Conservation (phyloP, 495 filamentous ascomycete genomes). For the Neurospora sp. region DNA sequence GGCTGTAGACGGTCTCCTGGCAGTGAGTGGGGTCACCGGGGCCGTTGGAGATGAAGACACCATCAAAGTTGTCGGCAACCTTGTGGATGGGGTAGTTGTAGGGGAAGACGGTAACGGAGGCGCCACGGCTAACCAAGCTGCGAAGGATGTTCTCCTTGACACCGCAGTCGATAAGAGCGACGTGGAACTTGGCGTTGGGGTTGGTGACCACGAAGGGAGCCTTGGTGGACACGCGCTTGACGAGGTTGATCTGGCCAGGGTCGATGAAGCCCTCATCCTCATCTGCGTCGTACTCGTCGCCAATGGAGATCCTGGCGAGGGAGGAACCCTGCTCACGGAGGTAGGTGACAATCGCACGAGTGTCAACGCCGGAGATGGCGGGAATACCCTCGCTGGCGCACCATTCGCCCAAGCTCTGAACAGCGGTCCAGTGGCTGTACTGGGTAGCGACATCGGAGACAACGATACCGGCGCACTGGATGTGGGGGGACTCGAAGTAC, state of each 20-base stretch:
- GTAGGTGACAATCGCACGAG: conserved; percentile 88
- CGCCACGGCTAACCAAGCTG: conserved; percentile 77
- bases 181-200: conserved; percentile 67
- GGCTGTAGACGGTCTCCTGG: conserved; percentile 82
- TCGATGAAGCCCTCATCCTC: conserved; percentile 95
- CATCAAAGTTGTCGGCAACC: conserved; percentile 93
- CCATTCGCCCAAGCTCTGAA: conserved; percentile 87
- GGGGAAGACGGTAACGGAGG: conserved; percentile 84
- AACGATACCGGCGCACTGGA: conserved; percentile 91
- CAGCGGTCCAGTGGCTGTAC: conserved; percentile 98
- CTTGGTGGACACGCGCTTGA: conserved; percentile 93
- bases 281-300: conserved; percentile 96
- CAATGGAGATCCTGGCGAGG: conserved; percentile 86
- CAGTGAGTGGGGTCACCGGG: conserved; percentile 97
- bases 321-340: conserved; percentile 94
- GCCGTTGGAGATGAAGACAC: conserved; percentile 96
- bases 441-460: conserved; percentile 87
- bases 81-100: conserved; percentile 97
- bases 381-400: conserved; percentile 93
- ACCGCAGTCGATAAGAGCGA: conserved; percentile 94
- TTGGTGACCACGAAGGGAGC: conserved; percentile 89
- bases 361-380: conserved; percentile 94
- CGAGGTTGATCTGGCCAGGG: conserved; percentile 91
- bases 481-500: conserved; percentile 93
- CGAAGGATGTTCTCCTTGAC: conserved; percentile 99